Base-by-base conservation (phyloP, 2,329 filamentous ascomycete species). In the Neofusicoccum sp. region DNA sequence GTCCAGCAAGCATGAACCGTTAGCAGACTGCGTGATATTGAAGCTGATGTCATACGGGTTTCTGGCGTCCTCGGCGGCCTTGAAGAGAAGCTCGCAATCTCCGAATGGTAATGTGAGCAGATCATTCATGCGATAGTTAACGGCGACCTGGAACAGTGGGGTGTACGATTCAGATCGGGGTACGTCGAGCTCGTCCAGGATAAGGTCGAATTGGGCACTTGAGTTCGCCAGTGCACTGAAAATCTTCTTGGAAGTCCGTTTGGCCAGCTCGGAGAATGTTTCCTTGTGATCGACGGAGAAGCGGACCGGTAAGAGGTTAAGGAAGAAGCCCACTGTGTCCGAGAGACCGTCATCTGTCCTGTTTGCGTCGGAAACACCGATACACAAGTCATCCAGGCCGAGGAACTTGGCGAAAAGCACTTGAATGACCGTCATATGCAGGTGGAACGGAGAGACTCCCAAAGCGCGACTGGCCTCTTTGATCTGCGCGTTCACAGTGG, bases 121-220 rank as follows among this genome's bases (percentile, higher is more conserved):
- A 1, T 67, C 63, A 0, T 70, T 71, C 34, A 75, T 74, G 5
- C 79, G 74, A 66, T 84, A 84, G 68, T 85, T 77, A 43, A 84
- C 66, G 22, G 80, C 77, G 0, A 71, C 76, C 67, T 86, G 84
- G 72, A 85, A 85, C 0, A 86, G 39, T 0, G 84, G 83, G 36
- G 66, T 78, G 56, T 79, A 66, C 0, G 71, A 64, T 0, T 76
- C 62, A 0, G 80, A 79, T 1, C 82, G 71, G 0, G 74, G 66
- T 0, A 81, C 73, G 2, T 74, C 69, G 1, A 86, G 70, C 31
- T 81, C 71, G 0, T 79, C 67, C 0, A 86, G 71, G 0, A 87
- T 65, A 0, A 80, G 71, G 47, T 85, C 79, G 59, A 85, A 83
- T 0, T 84, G 84, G 3, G 85, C 60, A 0, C 65, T 43, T 0